Evolutionary conservation across 2,329 filamentous ascomycete species (phyloP), one percentile per base, ranked within the genome.

Genomic region (Penicillium nordicum): DNA sequence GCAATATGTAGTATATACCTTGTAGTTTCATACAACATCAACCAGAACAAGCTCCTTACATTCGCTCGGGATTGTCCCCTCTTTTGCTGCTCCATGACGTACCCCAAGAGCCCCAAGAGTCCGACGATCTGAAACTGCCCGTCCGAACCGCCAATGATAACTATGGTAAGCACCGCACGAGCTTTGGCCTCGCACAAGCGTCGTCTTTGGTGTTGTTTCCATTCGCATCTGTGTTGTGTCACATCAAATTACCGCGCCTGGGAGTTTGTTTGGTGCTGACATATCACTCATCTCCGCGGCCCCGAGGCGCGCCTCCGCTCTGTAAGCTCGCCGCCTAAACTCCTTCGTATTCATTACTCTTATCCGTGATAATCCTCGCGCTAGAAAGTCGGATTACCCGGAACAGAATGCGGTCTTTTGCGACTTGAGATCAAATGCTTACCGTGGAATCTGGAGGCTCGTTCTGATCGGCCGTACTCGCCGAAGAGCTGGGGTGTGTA

Each of bases 201-300:
- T 43, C 25, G 37, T 34, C 38, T 53, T 55, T 37, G 30, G 21
- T 16, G 41, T 21, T 30, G 34, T 41, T 55, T 57, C n/a, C 30
- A 57, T 46, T 43, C 42, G 25, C 41, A 29, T 11, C n/a, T 41
- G 42, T 45, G 36, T 14, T 23, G 40, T 21, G 16, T 12, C 47
- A 47, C 41, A 14, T 40, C 41, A 25, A 36, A 32, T 29, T 25
- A 52, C 16, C 18, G 27, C 16, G 21, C 21, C 21, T 21, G 21
- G 49, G 59, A 30, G 21, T 30, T 10, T 34, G 34, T 40, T 47
- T 29, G 42, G 25, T 63, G 61, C 63, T 66, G 64, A 64, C 61
- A 63, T 59, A 66, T 57, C 61, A 63, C 29, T 44, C 23, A 32
- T 62, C 61, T 65, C 62, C 61, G 60, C 49, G 21, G 40, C 59